Conservation (phyloP, 208 protist genomes). For the Leishmania tropica region DNA sequence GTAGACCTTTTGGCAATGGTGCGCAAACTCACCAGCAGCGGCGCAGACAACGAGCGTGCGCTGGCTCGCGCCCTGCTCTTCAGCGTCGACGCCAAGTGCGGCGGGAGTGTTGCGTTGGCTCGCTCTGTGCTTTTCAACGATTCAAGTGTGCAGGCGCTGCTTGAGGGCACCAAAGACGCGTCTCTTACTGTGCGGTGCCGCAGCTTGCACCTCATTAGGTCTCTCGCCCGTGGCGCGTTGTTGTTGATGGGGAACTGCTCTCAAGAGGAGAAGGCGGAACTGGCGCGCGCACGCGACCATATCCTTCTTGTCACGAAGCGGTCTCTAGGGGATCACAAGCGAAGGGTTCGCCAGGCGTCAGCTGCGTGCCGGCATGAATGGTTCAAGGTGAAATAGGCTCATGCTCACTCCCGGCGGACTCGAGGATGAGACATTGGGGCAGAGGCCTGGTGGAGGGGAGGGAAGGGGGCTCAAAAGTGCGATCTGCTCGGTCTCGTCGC, state of each 20-base stretch:
- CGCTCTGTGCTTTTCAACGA: constrained; percentile 17
- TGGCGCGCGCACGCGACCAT: constrained; percentile 22
- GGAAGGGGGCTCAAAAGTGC: too few species aligned
- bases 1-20: constrained; percentile 15
- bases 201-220: constrained; percentile 32
- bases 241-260: background rate
- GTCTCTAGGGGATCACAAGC: constrained; percentile 61
- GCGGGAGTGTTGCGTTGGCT: constrained; percentile 8
- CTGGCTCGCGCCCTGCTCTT: constrained; percentile 24
- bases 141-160: constrained; percentile 14
- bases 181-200: constrained; percentile 22
- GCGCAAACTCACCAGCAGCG: constrained; percentile 3
- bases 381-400: constrained; percentile 48
- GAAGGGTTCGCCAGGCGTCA: constrained; percentile 59
- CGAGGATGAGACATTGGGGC: background rate
- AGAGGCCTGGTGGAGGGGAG: background rate
- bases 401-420: background rate
- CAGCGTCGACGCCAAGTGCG: constrained; percentile 24
- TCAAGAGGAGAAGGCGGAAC: constrained; percentile 13
- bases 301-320: constrained; percentile 42
- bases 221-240: constrained; percentile 13
- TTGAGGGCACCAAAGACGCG: constrained; percentile 16
- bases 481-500: background rate
- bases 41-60: background rate
- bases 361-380: constrained; percentile 62